Conservation (phyloP, 176 grass and related monocot genomes). For the Chloris gayana region DNA sequence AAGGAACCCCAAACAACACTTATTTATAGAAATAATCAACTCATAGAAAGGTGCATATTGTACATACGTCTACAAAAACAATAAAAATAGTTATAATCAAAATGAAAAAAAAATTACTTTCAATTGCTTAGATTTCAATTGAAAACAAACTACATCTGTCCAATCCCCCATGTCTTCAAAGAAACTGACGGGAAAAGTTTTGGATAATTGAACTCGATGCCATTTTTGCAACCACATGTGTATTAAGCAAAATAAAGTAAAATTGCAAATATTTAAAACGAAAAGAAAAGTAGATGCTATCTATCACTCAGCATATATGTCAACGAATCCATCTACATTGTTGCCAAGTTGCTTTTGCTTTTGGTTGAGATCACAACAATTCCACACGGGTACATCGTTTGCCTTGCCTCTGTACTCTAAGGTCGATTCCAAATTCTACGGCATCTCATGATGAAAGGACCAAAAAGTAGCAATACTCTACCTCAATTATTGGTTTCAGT, state of each 20-base stretch:
- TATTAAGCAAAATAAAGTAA: not conserved
- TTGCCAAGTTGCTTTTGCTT: slow-evolving; percentile 3
- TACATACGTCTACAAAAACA: no score
- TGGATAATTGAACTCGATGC: no score
- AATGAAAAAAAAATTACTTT: no score
- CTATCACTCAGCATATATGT: not conserved
- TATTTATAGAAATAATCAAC: no score
- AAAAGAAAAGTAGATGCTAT: not conserved
- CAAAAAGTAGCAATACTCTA: not conserved
- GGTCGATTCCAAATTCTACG: slow-evolving; percentile 1
- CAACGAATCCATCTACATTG: slow-evolving; percentile 6
- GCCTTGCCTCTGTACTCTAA: not conserved
- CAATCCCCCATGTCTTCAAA: no score
- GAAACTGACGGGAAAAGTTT: no score
- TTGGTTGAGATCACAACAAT: not conserved
- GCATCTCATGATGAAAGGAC: slow-evolving; percentile 29
- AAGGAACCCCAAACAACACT: no score
- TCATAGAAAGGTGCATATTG: no score
- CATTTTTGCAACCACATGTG: no score
- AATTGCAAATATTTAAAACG: not conserved
- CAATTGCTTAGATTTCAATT: no score
- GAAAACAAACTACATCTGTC: no score
- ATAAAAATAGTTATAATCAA: no score
- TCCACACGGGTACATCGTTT: slow-evolving; percentile 8
- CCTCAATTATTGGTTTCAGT: slow-evolving; percentile 35